Conservation (phyloP, 202 grass and related monocot genomes). For the Musa balbisiana region DNA sequence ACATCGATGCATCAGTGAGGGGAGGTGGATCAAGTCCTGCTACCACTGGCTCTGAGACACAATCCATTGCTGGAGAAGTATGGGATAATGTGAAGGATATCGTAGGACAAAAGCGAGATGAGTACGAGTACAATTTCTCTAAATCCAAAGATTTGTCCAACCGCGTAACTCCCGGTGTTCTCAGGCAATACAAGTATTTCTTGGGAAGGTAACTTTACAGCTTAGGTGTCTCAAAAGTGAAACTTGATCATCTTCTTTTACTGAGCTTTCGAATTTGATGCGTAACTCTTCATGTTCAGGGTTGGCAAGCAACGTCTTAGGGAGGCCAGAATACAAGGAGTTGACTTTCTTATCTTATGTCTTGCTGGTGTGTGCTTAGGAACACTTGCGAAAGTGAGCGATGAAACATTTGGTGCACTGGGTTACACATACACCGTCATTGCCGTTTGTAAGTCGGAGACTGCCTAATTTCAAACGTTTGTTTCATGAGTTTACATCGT, state of each 20-base stretch:
- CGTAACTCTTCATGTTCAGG: slow-evolving; percentile 25
- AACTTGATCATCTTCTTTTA: no score
- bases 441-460: slow-evolving; percentile 65
- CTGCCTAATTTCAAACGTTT: background rate
- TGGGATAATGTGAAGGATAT: slow-evolving; percentile 29
- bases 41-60: slow-evolving; percentile 31
- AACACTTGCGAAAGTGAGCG: slow-evolving; percentile 87
- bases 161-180: slow-evolving; percentile 54
- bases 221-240: no score
- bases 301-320: slow-evolving; percentile 80
- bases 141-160: slow-evolving; percentile 69
- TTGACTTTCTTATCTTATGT: slow-evolving; percentile 73
- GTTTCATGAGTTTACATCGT: background rate
- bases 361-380: slow-evolving; percentile 83
- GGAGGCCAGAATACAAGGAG: slow-evolving; percentile 87
- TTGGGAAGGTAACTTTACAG: slow-evolving; percentile 51
- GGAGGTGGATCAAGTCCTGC: slow-evolving; percentile 21
- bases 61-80: slow-evolving; percentile 33
- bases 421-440: slow-evolving; percentile 93
- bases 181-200: slow-evolving; percentile 75
- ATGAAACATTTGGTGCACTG: slow-evolving; percentile 78
- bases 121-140: slow-evolving; percentile 74
- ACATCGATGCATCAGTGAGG: slow-evolving; percentile 30
- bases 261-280: background rate
- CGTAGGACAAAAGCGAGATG: slow-evolving; percentile 38